Evolutionary conservation across 441 rosid species (phyloP), one percentile per base, ranked within the genome.

Genomic region (Gossypium lobatum): DNA sequence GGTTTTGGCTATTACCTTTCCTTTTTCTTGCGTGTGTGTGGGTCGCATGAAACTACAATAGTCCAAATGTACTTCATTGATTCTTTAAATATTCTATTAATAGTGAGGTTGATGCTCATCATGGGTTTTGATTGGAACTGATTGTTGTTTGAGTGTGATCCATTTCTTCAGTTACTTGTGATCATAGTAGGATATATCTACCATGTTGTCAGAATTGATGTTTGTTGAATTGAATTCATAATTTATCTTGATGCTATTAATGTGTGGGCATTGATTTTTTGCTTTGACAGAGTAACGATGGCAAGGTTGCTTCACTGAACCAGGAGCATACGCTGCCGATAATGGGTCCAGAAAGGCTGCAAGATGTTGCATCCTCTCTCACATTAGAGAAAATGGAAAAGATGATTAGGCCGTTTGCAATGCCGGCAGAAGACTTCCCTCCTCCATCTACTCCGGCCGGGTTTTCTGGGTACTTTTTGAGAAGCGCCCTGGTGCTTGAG

Each of bases 371-470:
- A 72, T 89, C 98, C 0, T 94, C 85, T 78, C 92, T 89, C 53
- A 90, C 98, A 14, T 80, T 94, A 50, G 98, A 89, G 81, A 89
- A 89, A 75, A 88, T 93, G 97, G 97, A 93, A 85, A 93, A 77
- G 81, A 91, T 94, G 98, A 73, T 97, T 64, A 93, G 84, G 48
- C 92, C 92, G 3, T 97, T 97, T 74, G 99, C 99, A 11, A 93
- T 97, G 99, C 99, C 98, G 0, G 88, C 99, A 0, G 99, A 94
- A 77, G 99, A 94, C 80, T 96, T 96, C 70, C 99, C 99, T 68
- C 99, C 99, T 4, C 88, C 98, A 10, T 76, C 96, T 16, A 79
- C 82, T 10, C 98, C 99, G 6, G 98, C 90, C 1, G 99, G 99
- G 73, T 96, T 97, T 89, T 84, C 99, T 0, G 98, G 98, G 72